Conservation (phyloP, 331 rosid genomes). For the Acacia concinna region DNA sequence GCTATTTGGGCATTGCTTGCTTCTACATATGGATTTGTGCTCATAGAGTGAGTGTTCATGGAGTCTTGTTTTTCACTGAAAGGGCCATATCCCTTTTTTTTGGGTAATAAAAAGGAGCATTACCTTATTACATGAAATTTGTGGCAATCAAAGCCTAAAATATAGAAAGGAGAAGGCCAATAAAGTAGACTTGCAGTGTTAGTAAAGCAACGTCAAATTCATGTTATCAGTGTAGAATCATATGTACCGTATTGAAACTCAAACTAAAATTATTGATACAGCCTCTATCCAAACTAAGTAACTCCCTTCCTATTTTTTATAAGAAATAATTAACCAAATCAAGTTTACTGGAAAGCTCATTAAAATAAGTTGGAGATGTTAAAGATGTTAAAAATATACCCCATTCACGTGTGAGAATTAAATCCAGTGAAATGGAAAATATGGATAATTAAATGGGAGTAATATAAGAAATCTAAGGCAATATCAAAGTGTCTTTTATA, state of each 20-base stretch:
- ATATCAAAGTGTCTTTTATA: no score
- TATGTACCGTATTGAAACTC: background rate
- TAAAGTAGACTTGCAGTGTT: conserved; percentile 20
- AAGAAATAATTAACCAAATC: no score
- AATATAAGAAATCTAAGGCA: no score
- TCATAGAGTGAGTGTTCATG: conserved; percentile 18
- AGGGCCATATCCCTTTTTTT: background rate
- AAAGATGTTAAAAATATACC: no score
- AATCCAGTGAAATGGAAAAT: no score
- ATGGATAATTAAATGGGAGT: no score
- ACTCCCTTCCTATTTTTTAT: no score
- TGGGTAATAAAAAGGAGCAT: background rate
- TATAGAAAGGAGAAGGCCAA: background rate
- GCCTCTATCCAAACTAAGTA: background rate
- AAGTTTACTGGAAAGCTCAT: no score
- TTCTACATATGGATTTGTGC: background rate
- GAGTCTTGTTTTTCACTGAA: conserved; percentile 10
- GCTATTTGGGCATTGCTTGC: conserved; percentile 26
- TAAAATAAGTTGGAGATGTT: no score
- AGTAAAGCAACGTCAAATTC: conserved; percentile 5
- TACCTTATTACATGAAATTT: conserved; percentile 23
- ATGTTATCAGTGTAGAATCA: background rate
- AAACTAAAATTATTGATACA: background rate
- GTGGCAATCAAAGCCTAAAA: conserved; percentile 1
- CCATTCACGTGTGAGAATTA: no score